These are phyloP conservation scores for Moricandia moricandioides DNA, from an alignment of 345 rosid genomes.

Conservation along the genomic window DNA sequence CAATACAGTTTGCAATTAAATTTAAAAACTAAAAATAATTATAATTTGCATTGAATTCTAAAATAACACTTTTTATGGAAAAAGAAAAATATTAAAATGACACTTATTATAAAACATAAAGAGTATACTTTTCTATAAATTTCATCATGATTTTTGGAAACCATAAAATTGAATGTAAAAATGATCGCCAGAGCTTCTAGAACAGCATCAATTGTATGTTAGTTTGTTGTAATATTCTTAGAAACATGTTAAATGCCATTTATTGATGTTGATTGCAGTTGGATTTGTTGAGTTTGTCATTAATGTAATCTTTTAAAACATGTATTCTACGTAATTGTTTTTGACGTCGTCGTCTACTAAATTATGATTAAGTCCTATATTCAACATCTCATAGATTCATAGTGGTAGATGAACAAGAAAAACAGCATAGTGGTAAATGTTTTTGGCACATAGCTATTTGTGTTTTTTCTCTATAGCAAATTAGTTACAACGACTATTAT, in stretches of 20 bases:
- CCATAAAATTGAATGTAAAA: too few relatives aligned
- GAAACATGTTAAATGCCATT: constrained; percentile 7
- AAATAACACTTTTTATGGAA: too few relatives aligned
- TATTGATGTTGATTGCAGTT: neutral
- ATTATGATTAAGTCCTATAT: neutral
- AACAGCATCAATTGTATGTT: neutral
- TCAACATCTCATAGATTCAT: neutral
- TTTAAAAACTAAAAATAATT: too few relatives aligned
- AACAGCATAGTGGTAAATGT: neutral
- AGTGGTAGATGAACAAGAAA: neutral
- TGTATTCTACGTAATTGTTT: neutral
- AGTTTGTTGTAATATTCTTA: neutral
- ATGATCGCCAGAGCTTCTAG: neutral
- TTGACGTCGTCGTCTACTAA: neutral
- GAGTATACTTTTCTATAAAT: too few relatives aligned
- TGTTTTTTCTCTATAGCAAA: neutral
- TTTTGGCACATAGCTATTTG: constrained; percentile 8
- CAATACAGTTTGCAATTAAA: too few relatives aligned
- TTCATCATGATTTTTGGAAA: too few relatives aligned
- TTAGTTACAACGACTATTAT: constrained; percentile 15
- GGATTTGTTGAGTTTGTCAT: neutral
- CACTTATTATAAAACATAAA: too few relatives aligned
- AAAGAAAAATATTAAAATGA: too few relatives aligned
- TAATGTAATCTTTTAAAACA: neutral
- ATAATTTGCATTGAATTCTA: too few relatives aligned